Percentiles rank a stretch among this genome's conserved stretches.
These are phyloP conservation scores for Mucor mucedo DNA, from an alignment of 371 early-diverging fungal genomes.

Conservation along the genomic window DNA sequence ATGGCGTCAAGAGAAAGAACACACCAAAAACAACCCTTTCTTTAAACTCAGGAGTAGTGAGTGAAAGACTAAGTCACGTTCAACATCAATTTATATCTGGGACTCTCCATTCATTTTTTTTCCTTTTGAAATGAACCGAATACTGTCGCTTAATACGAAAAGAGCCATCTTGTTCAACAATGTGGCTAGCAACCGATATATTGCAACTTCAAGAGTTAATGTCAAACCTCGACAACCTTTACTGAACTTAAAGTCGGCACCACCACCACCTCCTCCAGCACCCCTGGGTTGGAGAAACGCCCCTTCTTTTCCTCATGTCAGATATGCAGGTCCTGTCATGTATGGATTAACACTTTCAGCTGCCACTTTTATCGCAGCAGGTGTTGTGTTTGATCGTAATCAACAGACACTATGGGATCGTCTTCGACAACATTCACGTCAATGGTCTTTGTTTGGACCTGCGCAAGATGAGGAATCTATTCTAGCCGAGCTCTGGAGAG, in stretches of 20 bases:
- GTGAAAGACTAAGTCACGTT: not conserved
- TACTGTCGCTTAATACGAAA: not conserved
- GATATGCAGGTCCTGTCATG: constrained; percentile 23
- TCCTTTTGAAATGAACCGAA: not conserved
- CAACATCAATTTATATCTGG: not conserved
- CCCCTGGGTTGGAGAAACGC: not conserved
- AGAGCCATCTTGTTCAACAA: not conserved
- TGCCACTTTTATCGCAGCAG: constrained; percentile 24
- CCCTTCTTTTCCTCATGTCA: constrained; percentile 17
- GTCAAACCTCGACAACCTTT: not conserved
- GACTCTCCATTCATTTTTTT: not conserved
- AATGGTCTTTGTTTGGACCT: constrained; percentile 14
- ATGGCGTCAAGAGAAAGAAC: constrained; percentile 4
- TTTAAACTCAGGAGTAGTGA: constrained; percentile 1
- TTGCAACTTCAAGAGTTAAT: not conserved
- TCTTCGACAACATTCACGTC: constrained; percentile 3
- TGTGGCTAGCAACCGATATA: not conserved
- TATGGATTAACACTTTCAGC: constrained; percentile 22
- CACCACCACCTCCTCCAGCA: not conserved
- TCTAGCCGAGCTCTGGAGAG: constrained; percentile 16
- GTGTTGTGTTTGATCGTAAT: constrained; percentile 20
- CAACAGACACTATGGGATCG: constrained; percentile 25
- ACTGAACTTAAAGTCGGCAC: not conserved
- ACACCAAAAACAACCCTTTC: not conserved
- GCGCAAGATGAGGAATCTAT: constrained; percentile 16